These are phyloP conservation scores for Candida michaelii DNA, from an alignment of 805 yeast species.

Conservation along the genomic window DNA sequence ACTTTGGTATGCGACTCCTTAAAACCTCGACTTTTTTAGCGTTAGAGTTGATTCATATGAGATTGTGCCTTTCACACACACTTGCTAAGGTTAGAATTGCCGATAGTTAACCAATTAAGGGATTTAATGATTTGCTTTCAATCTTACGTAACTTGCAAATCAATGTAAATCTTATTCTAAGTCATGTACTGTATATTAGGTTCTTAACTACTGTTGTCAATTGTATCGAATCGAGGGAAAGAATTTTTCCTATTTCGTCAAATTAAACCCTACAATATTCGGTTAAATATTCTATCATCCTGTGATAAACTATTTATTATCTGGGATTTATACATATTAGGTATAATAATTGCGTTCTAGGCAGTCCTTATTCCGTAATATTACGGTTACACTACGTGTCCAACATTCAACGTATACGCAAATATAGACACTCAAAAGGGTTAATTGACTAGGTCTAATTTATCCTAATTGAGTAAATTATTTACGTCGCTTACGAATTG, in stretches of 20 bases:
- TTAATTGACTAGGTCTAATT: neutral
- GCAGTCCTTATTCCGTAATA: too few species aligned
- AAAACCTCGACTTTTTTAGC: neutral
- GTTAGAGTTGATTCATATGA: neutral
- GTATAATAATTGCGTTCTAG: too few species aligned
- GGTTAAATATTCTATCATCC: too few species aligned
- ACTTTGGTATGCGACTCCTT: neutral
- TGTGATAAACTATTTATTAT: too few species aligned
- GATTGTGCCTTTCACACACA: neutral
- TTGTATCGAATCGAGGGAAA: constrained; percentile 2
- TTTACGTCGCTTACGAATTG: neutral
- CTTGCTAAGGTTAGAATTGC: neutral
- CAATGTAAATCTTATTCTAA: neutral
- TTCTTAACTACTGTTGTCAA: neutral
- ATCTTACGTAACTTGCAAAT: neutral
- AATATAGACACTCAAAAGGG: too few species aligned
- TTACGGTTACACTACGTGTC: too few species aligned
- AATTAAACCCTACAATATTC: constrained; percentile 1
- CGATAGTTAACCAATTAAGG: too few species aligned
- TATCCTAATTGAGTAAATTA: neutral
- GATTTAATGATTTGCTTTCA: too few species aligned
- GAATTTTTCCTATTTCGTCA: constrained; percentile 4
- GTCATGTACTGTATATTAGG: neutral
- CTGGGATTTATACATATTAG: too few species aligned
- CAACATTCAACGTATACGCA: too few species aligned